Evolutionary conservation across 176 grass and related monocot species (phyloP).

Genomic region (Puya raimondii): DNA sequence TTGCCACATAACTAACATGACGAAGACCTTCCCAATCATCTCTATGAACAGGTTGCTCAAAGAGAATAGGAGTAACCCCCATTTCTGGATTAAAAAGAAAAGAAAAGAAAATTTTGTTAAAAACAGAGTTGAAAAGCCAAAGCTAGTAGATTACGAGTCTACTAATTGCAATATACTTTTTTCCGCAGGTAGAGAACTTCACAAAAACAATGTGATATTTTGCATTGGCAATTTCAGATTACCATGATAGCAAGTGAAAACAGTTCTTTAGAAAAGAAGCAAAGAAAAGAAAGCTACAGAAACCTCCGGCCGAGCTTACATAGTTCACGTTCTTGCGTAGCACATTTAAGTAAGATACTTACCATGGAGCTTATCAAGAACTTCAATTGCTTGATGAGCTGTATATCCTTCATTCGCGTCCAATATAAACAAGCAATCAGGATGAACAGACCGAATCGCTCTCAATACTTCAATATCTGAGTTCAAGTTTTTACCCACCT

Average conservation of each 20-base stretch:
- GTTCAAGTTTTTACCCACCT: conserved; percentile 79
- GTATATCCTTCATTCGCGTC: conserved; percentile 95
- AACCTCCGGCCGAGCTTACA: not conserved
- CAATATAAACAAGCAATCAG: conserved; percentile 77
- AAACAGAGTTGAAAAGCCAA: not conserved
- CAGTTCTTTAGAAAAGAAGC: not conserved
- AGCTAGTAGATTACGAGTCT: not conserved
- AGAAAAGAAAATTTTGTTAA: conserved; percentile 3
- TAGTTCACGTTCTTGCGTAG: not conserved
- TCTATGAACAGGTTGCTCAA: conserved; percentile 93
- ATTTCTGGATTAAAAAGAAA: conserved; percentile 50
- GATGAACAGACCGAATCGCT: conserved; percentile 65
- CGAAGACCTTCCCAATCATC: conserved; percentile 83
- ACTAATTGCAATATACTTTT: not conserved
- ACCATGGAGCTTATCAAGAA: conserved; percentile 91
- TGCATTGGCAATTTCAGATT: not conserved
- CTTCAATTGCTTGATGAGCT: conserved; percentile 75
- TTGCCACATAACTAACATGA: conserved; percentile 58
- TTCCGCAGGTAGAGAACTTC: not conserved
- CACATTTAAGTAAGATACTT: not conserved
- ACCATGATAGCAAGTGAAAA: not conserved
- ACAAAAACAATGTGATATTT: not conserved
- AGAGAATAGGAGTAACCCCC: conserved; percentile 72
- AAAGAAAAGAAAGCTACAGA: not conserved
- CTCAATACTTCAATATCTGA: conserved; percentile 78